Conservation (phyloP, 2,329 filamentous ascomycete species). For the Penicillium sp. region DNA sequence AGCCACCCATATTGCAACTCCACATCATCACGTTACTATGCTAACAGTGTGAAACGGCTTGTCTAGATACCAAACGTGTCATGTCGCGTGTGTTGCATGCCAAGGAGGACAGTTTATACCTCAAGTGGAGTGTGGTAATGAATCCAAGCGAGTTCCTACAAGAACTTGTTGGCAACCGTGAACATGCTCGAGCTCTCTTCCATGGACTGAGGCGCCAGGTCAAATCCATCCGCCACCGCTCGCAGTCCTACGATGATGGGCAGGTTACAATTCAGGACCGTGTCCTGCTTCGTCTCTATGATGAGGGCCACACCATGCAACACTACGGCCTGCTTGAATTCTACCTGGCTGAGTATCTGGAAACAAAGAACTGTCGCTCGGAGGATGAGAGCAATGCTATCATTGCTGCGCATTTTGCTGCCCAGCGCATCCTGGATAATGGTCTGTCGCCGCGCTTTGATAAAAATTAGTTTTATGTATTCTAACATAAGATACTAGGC, state of each 20-base stretch:
- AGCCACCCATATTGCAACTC: background rate
- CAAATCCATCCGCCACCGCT: slow-evolving; percentile 36
- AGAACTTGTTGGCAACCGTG: slow-evolving; percentile 29
- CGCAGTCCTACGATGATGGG: slow-evolving; percentile 31
- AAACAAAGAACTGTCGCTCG: slow-evolving; percentile 23
- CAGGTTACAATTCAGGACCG: slow-evolving; percentile 44
- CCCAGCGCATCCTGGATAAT: slow-evolving; percentile 25
- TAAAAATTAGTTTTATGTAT: too few species aligned
- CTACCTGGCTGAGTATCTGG: slow-evolving; percentile 41
- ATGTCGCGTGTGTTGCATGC: background rate
- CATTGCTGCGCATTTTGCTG: slow-evolving; percentile 28
- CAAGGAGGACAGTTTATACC: slow-evolving; percentile 4
- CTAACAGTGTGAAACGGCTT: background rate
- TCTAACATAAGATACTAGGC: background rate
- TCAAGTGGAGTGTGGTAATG: slow-evolving; percentile 12
- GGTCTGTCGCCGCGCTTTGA: background rate
- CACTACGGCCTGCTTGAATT: slow-evolving; percentile 36
- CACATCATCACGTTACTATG: too few species aligned
- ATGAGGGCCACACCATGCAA: slow-evolving; percentile 30
- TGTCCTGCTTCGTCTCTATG: slow-evolving; percentile 36
- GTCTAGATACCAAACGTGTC: background rate
- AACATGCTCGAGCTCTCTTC: slow-evolving; percentile 27
- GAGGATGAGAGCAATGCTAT: slow-evolving; percentile 20
- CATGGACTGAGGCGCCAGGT: slow-evolving; percentile 37
- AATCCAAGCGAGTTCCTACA: slow-evolving; percentile 29